These are phyloP conservation scores for Blastomyces silverae DNA, from an alignment of 2,329 filamentous ascomycete genomes.

Conservation along the genomic window DNA sequence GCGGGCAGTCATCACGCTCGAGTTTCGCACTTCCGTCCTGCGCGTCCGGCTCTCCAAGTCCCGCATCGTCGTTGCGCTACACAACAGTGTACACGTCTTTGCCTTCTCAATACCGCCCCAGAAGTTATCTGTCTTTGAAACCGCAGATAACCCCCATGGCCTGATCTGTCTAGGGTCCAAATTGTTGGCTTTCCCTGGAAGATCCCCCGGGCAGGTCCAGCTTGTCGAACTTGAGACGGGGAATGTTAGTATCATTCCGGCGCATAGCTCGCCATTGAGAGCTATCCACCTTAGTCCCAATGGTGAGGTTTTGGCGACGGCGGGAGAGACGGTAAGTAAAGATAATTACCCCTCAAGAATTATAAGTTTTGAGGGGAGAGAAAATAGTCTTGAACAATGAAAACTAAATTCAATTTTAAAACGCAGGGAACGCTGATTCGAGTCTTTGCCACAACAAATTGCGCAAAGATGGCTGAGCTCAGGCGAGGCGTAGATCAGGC, in stretches of 20 bases:
- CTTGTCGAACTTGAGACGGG: constrained; percentile 69
- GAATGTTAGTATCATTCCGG: constrained; percentile 88
- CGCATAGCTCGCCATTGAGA: constrained; percentile 71
- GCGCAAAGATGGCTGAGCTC: constrained; percentile 74
- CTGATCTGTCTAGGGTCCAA: constrained; percentile 70
- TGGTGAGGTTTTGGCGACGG: constrained; percentile 76
- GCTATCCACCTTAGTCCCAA: constrained; percentile 74
- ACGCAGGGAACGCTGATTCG: constrained; percentile 74
- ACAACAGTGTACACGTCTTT: constrained; percentile 76
- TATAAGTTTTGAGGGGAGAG: not conserved
- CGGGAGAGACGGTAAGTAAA: constrained; percentile 63
- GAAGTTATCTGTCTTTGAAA: constrained; percentile 71
- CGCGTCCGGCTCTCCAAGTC: constrained; percentile 70
- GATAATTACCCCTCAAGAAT: not conserved
- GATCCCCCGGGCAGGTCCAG: constrained; percentile 80
- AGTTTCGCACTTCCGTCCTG: constrained; percentile 71
- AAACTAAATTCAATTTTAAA: not conserved
- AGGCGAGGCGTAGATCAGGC: constrained; percentile 84
- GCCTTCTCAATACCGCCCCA: constrained; percentile 66
- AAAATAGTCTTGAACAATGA: not conserved
- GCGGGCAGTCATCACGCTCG: constrained; percentile 66
- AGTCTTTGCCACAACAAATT: constrained; percentile 72
- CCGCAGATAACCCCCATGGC: constrained; percentile 73
- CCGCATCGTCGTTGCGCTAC: constrained; percentile 70
- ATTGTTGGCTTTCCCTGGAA: constrained; percentile 76